These are phyloP conservation scores for Sabuloglossum arenarium DNA, from an alignment of 495 filamentous ascomycete species.

Conservation along the genomic window DNA sequence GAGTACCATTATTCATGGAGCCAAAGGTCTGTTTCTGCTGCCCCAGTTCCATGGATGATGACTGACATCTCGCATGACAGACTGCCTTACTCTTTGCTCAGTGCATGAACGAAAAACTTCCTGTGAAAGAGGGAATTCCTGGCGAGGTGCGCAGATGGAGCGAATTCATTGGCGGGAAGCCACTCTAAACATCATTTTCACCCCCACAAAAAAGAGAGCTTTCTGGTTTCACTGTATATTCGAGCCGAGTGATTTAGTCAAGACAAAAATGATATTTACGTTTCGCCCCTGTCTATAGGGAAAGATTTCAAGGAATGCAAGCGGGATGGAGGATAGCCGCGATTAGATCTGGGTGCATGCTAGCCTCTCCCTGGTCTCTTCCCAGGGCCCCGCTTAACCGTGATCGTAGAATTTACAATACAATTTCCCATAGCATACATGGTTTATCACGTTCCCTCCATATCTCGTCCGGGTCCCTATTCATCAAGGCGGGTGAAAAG, in stretches of 20 bases:
- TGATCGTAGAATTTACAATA: too few relatives aligned
- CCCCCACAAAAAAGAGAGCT: background rate
- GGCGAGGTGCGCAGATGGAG: conserved; percentile 84
- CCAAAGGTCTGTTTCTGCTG: conserved; percentile 58
- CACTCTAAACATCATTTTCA: conserved; percentile 34
- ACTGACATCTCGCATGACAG: conserved; percentile 25
- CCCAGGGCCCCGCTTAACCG: too few relatives aligned
- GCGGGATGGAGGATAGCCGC: too few relatives aligned
- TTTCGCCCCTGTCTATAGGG: too few relatives aligned
- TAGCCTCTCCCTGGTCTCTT: too few relatives aligned
- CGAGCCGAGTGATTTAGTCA: background rate
- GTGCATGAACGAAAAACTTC: conserved; percentile 91
- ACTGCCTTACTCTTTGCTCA: conserved; percentile 88
- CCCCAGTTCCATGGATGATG: conserved; percentile 4
- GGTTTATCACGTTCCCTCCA: too few relatives aligned
- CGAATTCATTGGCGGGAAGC: conserved; percentile 81
- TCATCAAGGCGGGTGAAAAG: too few relatives aligned
- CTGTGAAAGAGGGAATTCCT: conserved; percentile 61
- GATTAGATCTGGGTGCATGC: too few relatives aligned
- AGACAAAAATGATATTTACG: background rate
- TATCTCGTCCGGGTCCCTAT: too few relatives aligned
- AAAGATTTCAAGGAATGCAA: too few relatives aligned
- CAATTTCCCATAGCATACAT: too few relatives aligned
- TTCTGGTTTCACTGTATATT: background rate
- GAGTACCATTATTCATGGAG: conserved; percentile 96